A percentile compares a stretch with the other conserved stretches of the same genome.
These are phyloP conservation scores for Pseudocercospora crystallina DNA, from an alignment of 2,329 filamentous ascomycete species.

Conservation along the genomic window DNA sequence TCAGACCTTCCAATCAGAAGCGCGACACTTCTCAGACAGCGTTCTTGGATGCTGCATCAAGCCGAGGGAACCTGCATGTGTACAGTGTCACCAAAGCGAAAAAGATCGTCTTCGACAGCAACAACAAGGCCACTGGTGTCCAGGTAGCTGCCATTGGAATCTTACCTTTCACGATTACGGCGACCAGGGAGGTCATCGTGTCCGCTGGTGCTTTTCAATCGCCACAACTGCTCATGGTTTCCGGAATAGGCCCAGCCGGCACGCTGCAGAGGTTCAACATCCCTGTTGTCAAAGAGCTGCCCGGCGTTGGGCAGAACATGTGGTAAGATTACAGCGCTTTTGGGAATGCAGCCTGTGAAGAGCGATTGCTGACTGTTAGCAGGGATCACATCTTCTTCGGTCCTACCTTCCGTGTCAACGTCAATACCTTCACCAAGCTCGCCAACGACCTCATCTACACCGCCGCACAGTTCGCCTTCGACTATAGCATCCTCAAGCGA, in stretches of 20 bases:
- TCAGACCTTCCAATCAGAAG: slow-evolving; percentile 19
- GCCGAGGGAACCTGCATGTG: slow-evolving; percentile 32
- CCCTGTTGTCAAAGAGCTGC: slow-evolving; percentile 53
- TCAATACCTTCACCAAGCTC: slow-evolving; percentile 21
- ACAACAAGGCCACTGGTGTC: slow-evolving; percentile 31
- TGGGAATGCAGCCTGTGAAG: no score
- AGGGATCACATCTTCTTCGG: slow-evolving; percentile 53
- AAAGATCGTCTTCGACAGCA: slow-evolving; percentile 31
- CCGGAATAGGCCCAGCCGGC: slow-evolving; percentile 58
- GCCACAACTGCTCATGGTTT: slow-evolving; percentile 64
- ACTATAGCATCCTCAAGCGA: slow-evolving; percentile 17
- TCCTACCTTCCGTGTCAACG: slow-evolving; percentile 24
- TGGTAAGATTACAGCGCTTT: no score
- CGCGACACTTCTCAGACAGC: slow-evolving; percentile 26
- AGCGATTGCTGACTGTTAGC: no score
- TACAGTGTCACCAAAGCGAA: slow-evolving; percentile 31
- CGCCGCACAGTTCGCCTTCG: slow-evolving; percentile 10
- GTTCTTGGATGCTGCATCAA: slow-evolving; percentile 29
- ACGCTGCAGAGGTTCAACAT: slow-evolving; percentile 54
- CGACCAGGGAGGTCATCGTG: slow-evolving; percentile 45
- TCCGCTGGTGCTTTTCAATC: slow-evolving; percentile 61
- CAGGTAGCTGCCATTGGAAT: slow-evolving; percentile 8
- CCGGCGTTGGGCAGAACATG: slow-evolving; percentile 64
- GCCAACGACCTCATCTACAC: slow-evolving; percentile 18
- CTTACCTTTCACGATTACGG: slow-evolving; percentile 23